Evolutionary conservation across 2,329 filamentous ascomycete species (phyloP), one percentile per base, ranked within the genome.

Genomic region (Hypoxylon sp.): DNA sequence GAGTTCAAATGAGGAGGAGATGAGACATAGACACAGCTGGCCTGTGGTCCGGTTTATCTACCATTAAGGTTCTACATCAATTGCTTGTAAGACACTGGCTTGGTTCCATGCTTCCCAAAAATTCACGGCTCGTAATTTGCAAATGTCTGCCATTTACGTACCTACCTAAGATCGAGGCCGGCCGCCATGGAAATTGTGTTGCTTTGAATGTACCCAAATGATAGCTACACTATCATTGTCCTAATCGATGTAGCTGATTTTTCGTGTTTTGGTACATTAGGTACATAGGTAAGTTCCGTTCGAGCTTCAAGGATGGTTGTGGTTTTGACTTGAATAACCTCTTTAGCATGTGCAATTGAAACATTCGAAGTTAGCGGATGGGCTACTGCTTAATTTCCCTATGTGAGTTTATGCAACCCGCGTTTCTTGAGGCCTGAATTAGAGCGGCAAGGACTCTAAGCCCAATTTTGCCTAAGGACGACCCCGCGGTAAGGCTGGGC

Each of bases 401-500:
- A 37, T 15, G 32, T 37, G 15, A 5, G 3, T 13, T 5, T 13
- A 37, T 37, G 32, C 11, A 15, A 39, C 44, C 32, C 29, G 44
- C 37, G 17, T 27, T 32, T 50, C 27, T 39, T 15, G n/a, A 50
- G 31, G 29, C 47, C 13, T 50, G 37, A 44, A 24, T 60, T 44
- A 60, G 46, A 60, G 56, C 56, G 47, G 56, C 56, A 37, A 42
- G 47, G 56, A 60, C 35, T 17, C 56, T 60, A 60, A 50, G 11
- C 47, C 35, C 31, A 24, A 51, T 50, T 42, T 17, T 51, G 46
- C 44, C 50, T 52, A 51, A 60, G 35, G 15, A 48, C 32, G 19
- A 48, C 32, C 27, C 32, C 35, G 53, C 64, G 61, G 61, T 54
- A 70, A 65, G 67, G 67, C 67, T 70, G 62, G 57, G 55, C 17